A percentile compares a stretch with the other conserved stretches of the same genome.
phyloP scores from a whole-genome alignment of 192 early-diverging fungal species.

The Rhizophagus sp. region DNA sequence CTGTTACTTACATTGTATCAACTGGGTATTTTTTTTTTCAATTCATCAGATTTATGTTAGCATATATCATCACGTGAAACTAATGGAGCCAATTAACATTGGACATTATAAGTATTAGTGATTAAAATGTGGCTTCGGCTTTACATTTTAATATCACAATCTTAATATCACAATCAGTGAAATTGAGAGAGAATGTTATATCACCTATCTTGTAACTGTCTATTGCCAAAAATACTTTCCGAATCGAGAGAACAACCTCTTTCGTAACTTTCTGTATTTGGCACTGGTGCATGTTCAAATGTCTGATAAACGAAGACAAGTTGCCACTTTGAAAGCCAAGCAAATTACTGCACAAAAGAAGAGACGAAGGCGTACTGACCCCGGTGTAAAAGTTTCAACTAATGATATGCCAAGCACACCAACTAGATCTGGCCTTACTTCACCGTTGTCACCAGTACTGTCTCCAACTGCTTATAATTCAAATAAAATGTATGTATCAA shows the following conservation, averaged over 20 bases:
- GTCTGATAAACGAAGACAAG: constrained; percentile 32
- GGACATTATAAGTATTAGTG: too few relatives aligned
- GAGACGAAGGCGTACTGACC: constrained; percentile 21
- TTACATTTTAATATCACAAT: neutral
- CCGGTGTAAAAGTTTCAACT: neutral
- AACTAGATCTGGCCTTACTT: neutral
- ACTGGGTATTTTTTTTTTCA: neutral
- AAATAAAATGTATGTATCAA: constrained; percentile 18
- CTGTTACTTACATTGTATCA: neutral
- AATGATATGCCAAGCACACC: neutral
- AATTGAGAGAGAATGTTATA: neutral
- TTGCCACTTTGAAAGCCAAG: constrained; percentile 22
- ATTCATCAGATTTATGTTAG: too few relatives aligned
- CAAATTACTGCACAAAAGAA: constrained; percentile 29
- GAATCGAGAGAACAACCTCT: neutral
- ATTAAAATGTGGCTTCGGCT: too few relatives aligned
- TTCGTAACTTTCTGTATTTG: constrained; percentile 41
- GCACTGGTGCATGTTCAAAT: constrained; percentile 5
- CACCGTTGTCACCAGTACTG: neutral
- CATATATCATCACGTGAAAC: too few relatives aligned
- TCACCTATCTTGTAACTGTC: neutral
- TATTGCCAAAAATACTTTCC: neutral
- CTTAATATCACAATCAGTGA: neutral
- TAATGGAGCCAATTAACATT: too few relatives aligned
- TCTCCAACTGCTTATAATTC: constrained; percentile 4